These are phyloP conservation scores for Solanum chilense DNA, from an alignment of 257 asterid genomes.

Conservation along the genomic window DNA sequence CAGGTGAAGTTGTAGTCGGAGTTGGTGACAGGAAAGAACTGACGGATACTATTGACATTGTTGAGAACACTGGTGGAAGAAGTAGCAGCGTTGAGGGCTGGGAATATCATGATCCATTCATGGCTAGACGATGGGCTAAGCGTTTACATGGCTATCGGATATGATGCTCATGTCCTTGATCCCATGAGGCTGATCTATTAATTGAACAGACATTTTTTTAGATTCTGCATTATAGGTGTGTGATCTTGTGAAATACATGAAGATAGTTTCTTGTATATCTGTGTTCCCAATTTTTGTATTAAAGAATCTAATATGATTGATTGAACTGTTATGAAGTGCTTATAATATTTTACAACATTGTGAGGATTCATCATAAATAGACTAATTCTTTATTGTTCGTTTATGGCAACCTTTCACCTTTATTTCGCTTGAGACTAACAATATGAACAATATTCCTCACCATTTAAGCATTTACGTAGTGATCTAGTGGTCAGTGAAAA, in stretches of 20 bases:
- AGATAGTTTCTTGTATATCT: neutral
- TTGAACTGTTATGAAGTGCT: neutral
- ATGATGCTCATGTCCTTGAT: conserved; percentile 1
- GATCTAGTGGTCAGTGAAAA: no score
- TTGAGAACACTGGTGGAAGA: conserved; percentile 32
- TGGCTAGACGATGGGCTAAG: conserved; percentile 99
- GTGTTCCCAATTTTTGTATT: neutral
- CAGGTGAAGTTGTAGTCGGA: conserved; percentile 45
- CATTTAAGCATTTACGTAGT: neutral
- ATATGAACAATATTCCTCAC: neutral
- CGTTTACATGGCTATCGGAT: conserved; percentile 79
- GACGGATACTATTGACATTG: conserved; percentile 15
- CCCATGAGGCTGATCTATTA: neutral
- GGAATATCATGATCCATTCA: conserved; percentile 79
- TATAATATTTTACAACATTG: neutral
- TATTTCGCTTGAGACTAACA: neutral
- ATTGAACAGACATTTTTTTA: neutral
- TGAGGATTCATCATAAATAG: neutral
- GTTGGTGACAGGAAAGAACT: conserved; percentile 31
- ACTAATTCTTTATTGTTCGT: neutral
- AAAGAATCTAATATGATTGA: neutral
- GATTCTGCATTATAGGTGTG: neutral
- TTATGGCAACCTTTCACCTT: neutral
- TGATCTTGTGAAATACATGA: neutral
- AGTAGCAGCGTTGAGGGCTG: conserved; percentile 63